A percentile compares a stretch with the other conserved stretches of the same genome.
phyloP scores from a whole-genome alignment of 306 rosid genomes.

The Vigna mungo region DNA sequence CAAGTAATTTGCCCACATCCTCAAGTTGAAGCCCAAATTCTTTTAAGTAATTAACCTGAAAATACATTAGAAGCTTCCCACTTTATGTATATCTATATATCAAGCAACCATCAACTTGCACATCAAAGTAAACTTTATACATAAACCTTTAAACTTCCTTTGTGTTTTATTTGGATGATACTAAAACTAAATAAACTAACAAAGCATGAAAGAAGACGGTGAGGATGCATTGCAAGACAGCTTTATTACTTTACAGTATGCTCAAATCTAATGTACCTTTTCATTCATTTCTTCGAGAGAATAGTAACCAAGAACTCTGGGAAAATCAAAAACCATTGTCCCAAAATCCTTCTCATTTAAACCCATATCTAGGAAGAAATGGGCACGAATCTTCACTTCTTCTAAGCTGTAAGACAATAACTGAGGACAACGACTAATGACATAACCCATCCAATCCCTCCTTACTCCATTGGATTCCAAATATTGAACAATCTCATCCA shows the following conservation, averaged over 20 bases:
- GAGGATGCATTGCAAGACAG: conserved; percentile 16
- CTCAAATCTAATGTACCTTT: conserved; percentile 63
- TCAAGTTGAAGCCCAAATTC: conserved; percentile 79
- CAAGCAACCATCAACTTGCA: conserved; percentile 31
- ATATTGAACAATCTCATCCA: conserved; percentile 75
- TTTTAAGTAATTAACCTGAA: conserved; percentile 82
- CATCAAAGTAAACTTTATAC: conserved; percentile 14
- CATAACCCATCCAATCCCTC: conserved; percentile 89
- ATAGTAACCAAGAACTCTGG: conserved; percentile 74
- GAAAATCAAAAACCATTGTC: conserved; percentile 96
- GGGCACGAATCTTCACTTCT: conserved; percentile 70
- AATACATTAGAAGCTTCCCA: conserved; percentile 41
- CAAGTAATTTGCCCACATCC: conserved; percentile 83
- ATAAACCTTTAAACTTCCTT: neutral
- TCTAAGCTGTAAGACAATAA: conserved; percentile 77
- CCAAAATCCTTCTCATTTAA: conserved; percentile 86
- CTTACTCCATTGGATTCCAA: conserved; percentile 80
- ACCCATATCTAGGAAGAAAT: conserved; percentile 75
- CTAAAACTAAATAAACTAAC: conserved; percentile 27
- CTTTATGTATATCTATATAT: conserved; percentile 29
- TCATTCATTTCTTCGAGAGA: conserved; percentile 74
- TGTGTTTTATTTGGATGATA: conserved; percentile 4
- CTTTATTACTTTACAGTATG: conserved; percentile 15
- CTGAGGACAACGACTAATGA: conserved; percentile 79
- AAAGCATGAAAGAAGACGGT: conserved; percentile 10